Evolutionary conservation across 2,329 filamentous ascomycete species (phyloP), one percentile per base, ranked within the genome.

Genomic region (Penicillium sp.): DNA sequence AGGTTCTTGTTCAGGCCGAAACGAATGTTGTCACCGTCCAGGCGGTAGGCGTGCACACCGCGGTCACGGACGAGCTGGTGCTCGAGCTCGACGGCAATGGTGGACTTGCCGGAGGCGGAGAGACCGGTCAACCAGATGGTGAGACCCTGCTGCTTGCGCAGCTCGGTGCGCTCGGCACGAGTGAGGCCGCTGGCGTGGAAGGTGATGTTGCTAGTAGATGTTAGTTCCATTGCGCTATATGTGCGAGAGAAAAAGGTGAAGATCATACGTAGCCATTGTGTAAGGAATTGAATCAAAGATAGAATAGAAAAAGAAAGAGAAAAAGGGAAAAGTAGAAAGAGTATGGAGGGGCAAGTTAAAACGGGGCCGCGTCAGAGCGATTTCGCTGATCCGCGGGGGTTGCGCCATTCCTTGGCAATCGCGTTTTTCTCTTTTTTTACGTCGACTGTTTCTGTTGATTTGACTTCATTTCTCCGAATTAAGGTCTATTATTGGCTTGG

Each of bases 91-190:
- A 91, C 96, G 51, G 94, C 94, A 59, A 99, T 90, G 54, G 94
- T 99, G 48, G 93, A 97, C 79, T 99, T 99, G 71, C 94, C 94
- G 0, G 91, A 96, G 48, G 93, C 94, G 36, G 90, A 96, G 61
- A 99, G 89, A 50, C 94, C 94, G 1, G 94, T 99, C 72, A 99
- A 89, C 94, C 94, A 99, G 78, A 99, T 88, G 54, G 94, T 99
- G 73, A 95, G 88, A 72, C 94, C 94, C 64, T 85, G 84, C 77
- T 99, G 94, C 74, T 87, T 85, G 76, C 91, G 90, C 54, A 74
- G 67, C 47, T 56, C 57, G 59, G 67, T 67, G 64, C 76, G 74
- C 65, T 77, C 74, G 21, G 57, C 54, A 61, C 73, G 75, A 45
- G 73, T 77, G 41, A 78, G 61, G 49, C 70, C 73, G 34, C 69